Evolutionary conservation across 768 basidiomycete genomes (phyloP).

Genomic region (Boletus vinaceobasis): DNA sequence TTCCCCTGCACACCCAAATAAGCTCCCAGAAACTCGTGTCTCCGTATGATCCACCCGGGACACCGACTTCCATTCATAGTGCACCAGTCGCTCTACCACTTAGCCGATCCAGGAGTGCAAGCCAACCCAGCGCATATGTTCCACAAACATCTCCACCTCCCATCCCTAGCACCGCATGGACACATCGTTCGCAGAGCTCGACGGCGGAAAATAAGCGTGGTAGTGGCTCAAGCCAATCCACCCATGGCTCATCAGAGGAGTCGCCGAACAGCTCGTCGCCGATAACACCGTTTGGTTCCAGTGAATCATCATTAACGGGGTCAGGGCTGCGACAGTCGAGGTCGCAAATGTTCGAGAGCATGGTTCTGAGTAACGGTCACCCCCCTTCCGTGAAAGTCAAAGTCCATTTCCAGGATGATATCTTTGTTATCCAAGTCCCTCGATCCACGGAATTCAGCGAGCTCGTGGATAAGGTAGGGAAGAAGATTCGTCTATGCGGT

Average conservation of each 20-base stretch:
- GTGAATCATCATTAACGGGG: slow-evolving; percentile 71
- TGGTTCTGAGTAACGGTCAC: slow-evolving; percentile 30
- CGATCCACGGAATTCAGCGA: slow-evolving; percentile 75
- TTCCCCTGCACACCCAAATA: slow-evolving; percentile 60
- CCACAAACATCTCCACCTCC: slow-evolving; percentile 52
- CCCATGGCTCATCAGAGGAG: slow-evolving; percentile 73
- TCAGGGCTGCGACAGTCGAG: slow-evolving; percentile 52
- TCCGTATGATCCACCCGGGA: slow-evolving; percentile 47
- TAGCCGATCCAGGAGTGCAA: slow-evolving; percentile 70
- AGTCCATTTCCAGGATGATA: slow-evolving; percentile 92
- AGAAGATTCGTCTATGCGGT: slow-evolving; percentile 91
- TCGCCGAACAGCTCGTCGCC: slow-evolving; percentile 86
- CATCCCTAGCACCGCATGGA: slow-evolving; percentile 51
- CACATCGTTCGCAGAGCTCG: slow-evolving; percentile 40
- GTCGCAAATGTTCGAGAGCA: slow-evolving; percentile 51
- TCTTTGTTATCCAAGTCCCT: slow-evolving; percentile 91
- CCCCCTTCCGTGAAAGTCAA: slow-evolving; percentile 77
- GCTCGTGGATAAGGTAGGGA: slow-evolving; percentile 84
- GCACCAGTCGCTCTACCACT: slow-evolving; percentile 30
- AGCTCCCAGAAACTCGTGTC: slow-evolving; percentile 60
- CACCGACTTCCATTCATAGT: slow-evolving; percentile 33
- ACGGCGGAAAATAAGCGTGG: slow-evolving; percentile 61
- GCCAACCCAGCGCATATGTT: slow-evolving; percentile 70
- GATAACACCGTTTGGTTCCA: slow-evolving; percentile 87
- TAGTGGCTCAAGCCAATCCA: slow-evolving; percentile 82